phyloP scores from a whole-genome alignment of 768 basidiomycete species.

The Dacryopinax spathularia region DNA sequence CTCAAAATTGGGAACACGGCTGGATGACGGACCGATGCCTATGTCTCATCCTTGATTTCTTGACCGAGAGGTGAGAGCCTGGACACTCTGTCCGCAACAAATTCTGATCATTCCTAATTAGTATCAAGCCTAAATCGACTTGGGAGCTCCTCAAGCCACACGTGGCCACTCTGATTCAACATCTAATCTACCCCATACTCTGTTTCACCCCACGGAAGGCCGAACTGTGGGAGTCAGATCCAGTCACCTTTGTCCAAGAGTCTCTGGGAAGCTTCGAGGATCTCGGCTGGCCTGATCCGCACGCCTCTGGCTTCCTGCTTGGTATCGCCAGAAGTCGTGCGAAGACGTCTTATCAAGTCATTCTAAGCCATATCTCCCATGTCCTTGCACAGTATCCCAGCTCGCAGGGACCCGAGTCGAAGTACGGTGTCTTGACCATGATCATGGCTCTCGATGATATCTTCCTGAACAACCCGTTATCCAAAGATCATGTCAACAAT shows the following conservation, averaged over 20 bases:
- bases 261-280: slow-evolving; percentile 59
- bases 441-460: slow-evolving; percentile 57
- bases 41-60: slow-evolving; percentile 71
- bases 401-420: slow-evolving; percentile 35
- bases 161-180: slow-evolving; percentile 58
- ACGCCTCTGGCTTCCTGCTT: slow-evolving; percentile 68
- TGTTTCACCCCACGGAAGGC: slow-evolving; percentile 57
- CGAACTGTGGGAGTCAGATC: slow-evolving; percentile 65
- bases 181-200: slow-evolving; percentile 75
- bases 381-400: slow-evolving; percentile 40
- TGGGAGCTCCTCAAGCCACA: slow-evolving; percentile 81
- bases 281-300: slow-evolving; percentile 58
- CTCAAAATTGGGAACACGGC: slow-evolving; percentile 31
- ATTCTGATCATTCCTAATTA: slow-evolving; percentile 20
- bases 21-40: slow-evolving; percentile 77
- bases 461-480: slow-evolving; percentile 74
- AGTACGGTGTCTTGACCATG: slow-evolving; percentile 78
- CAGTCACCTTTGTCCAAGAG: slow-evolving; percentile 65
- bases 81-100: too few relatives aligned
- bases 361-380: slow-evolving; percentile 61
- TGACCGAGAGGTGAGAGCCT: slow-evolving; percentile 76
- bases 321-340: slow-evolving; percentile 65
- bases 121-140: slow-evolving; percentile 85
- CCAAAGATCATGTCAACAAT: slow-evolving; percentile 59
- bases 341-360: slow-evolving; percentile 66